A percentile compares a stretch with the other conserved stretches of the same genome.
Evolutionary conservation across 2,329 filamentous ascomycete genomes (phyloP).

Genomic region (Penicillium thymicola): DNA sequence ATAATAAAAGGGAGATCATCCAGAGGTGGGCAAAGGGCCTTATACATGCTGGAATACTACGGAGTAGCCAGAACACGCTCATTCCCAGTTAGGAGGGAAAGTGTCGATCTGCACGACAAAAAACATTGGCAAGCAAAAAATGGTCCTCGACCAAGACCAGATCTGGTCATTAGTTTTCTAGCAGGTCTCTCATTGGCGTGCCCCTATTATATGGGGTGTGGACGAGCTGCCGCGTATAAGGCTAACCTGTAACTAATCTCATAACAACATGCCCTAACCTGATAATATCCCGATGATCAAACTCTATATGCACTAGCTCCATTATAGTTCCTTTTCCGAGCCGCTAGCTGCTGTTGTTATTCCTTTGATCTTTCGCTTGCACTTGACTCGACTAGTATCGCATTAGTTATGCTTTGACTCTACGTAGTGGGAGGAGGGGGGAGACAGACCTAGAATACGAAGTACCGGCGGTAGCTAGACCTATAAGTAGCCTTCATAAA

Average conservation of each 20-base stretch:
- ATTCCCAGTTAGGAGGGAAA: neutral
- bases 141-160: neutral
- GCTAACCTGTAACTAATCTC: neutral
- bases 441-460: neutral
- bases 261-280: neutral
- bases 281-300: neutral
- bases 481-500: neutral
- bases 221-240: neutral
- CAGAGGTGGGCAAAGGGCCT: neutral
- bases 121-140: neutral
- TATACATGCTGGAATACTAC: neutral
- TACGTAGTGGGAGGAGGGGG: neutral
- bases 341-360: neutral
- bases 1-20: neutral
- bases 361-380: neutral
- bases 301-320: neutral
- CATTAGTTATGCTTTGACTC: neutral
- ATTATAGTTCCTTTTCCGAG: neutral
- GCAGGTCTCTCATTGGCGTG: neutral
- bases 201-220: neutral
- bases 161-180: neutral
- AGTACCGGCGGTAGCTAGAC: neutral
- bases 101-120: neutral
- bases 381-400: neutral
- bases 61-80: neutral